Conservation (phyloP, 345 rosid species). For the Hirschfeldia incana region DNA sequence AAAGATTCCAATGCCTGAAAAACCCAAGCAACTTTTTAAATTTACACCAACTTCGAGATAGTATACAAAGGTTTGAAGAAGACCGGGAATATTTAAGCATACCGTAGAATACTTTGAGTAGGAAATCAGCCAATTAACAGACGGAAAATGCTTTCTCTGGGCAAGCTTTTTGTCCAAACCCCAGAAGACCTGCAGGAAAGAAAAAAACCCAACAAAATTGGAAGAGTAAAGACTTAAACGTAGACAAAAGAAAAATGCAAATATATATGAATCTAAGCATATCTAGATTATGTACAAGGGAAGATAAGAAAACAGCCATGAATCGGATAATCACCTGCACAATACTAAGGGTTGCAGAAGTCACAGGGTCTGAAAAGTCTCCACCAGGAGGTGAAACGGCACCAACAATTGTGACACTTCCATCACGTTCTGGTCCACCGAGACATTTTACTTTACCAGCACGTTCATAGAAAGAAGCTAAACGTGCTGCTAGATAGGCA, state of each 20-base stretch:
- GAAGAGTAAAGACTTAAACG: constrained; percentile 12
- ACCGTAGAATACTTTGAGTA: constrained; percentile 96
- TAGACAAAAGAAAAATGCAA: neutral
- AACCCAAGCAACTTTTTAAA: constrained; percentile 16
- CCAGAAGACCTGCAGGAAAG: constrained; percentile 90
- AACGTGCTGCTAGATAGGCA: constrained; percentile 97
- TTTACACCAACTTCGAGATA: neutral
- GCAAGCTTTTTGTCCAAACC: constrained; percentile 99
- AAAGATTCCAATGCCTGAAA: constrained; percentile 91
- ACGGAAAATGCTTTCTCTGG: constrained; percentile 99
- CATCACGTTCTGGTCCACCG: constrained; percentile 95
- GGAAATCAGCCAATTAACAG: constrained; percentile 98
- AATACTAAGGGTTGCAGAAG: constrained; percentile 98
- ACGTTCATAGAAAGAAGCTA: constrained; percentile 98
- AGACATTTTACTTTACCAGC: constrained; percentile 99
- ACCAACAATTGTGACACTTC: constrained; percentile 99
- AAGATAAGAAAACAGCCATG: neutral
- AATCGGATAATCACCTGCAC: constrained; percentile 77
- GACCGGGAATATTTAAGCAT: constrained; percentile 37
- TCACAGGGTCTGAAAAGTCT: constrained; percentile 99
- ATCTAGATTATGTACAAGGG: neutral
- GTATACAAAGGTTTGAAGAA: neutral
- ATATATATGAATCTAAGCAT: neutral
- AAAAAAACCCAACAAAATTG: constrained; percentile 12
- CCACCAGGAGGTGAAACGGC: constrained; percentile 99